Evolutionary conservation across 1,284 basidiomycete species (phyloP).

Genomic region (Ceratobasidium theobromae): DNA sequence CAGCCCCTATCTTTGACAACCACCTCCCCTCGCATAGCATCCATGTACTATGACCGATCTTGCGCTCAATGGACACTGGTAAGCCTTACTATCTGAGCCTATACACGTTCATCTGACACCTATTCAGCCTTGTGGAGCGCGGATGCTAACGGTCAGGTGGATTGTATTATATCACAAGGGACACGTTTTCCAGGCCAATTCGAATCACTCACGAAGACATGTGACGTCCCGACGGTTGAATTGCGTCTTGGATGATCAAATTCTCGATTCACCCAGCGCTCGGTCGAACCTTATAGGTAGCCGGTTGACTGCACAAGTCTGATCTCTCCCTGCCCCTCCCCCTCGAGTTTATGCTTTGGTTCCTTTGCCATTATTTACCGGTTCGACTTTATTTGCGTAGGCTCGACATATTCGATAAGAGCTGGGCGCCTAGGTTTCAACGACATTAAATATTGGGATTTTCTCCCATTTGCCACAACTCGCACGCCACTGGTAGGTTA

Average conservation of each 20-base stretch:
- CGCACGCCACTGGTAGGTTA: background rate
- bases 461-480: background rate
- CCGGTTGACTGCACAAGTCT: background rate
- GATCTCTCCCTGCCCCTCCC: background rate
- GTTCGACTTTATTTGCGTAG: background rate
- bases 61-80: too few species aligned
- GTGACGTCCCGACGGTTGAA: constrained; percentile 29
- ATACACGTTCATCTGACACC: constrained; percentile 14
- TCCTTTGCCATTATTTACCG: background rate
- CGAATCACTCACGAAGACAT: constrained; percentile 11
- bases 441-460: background rate
- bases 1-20: background rate
- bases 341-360: background rate
- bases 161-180: constrained; percentile 17
- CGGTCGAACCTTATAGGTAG: constrained; percentile 14
- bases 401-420: too few species aligned
- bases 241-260: constrained; percentile 10
- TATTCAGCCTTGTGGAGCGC: background rate
- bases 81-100: background rate
- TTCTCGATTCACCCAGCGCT: constrained; percentile 7
- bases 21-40: background rate
- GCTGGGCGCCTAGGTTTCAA: too few species aligned
- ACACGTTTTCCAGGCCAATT: constrained; percentile 30
- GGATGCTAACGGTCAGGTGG: constrained; percentile 12
- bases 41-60: background rate